These are phyloP conservation scores for Evernia prunastri DNA, from an alignment of 495 filamentous ascomycete genomes.

Conservation along the genomic window DNA sequence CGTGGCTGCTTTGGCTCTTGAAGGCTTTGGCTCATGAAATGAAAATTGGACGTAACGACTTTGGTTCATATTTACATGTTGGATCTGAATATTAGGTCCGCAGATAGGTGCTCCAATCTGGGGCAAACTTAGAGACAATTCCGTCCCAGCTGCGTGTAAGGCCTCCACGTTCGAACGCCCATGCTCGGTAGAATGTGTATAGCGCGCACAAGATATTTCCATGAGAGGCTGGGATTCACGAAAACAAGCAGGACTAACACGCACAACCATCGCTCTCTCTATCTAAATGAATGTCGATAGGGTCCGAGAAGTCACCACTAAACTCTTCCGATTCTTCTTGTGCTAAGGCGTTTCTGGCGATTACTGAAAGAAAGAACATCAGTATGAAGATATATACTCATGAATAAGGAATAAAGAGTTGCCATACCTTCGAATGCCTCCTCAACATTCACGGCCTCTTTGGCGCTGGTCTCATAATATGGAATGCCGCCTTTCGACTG, in stretches of 20 bases:
- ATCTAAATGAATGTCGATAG: slow-evolving; percentile 94
- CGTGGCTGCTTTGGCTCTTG: not conserved
- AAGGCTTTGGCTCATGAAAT: not conserved
- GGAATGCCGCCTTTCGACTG: slow-evolving; percentile 95
- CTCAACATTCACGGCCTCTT: slow-evolving; percentile 97
- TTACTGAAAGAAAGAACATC: slow-evolving; percentile 53
- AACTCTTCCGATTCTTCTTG: slow-evolving; percentile 95
- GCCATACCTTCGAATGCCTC: slow-evolving; percentile 89
- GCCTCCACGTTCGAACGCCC: slow-evolving; percentile 1
- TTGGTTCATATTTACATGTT: not conserved
- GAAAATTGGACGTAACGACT: too few relatives aligned
- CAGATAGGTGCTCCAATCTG: slow-evolving; percentile 4
- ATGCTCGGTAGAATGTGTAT: slow-evolving; percentile 8
- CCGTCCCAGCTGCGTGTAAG: not conserved
- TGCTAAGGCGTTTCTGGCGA: slow-evolving; percentile 87
- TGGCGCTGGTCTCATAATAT: slow-evolving; percentile 98
- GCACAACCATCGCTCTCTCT: slow-evolving; percentile 86
- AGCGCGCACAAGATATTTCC: not conserved
- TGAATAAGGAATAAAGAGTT: not conserved
- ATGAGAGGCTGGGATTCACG: not conserved
- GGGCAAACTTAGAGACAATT: not conserved
- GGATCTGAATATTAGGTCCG: not conserved
- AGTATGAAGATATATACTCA: slow-evolving; percentile 10
- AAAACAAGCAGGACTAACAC: slow-evolving; percentile 46
- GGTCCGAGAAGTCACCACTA: slow-evolving; percentile 88